A percentile compares a stretch with the other conserved stretches of the same genome.
phyloP scores from a whole-genome alignment of 768 basidiomycete species.

The Trametes meyenii region DNA sequence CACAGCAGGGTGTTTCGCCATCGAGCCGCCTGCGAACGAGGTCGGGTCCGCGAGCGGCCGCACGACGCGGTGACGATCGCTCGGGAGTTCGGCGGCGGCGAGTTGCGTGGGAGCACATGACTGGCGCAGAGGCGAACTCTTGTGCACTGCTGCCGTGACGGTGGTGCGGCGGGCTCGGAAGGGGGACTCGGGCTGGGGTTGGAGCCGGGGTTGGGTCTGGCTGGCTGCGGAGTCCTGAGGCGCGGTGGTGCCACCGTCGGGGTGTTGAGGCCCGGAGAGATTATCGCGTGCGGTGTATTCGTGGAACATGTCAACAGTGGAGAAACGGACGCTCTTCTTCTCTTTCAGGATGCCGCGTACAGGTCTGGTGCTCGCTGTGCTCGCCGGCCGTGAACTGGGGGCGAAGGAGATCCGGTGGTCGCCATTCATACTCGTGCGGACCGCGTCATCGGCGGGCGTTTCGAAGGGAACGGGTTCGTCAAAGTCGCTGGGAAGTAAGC shows the following conservation, averaged over 20 bases:
- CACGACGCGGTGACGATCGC: not conserved
- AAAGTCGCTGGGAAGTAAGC: constrained; percentile 6
- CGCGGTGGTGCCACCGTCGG: not conserved
- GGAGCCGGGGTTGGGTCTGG: not conserved
- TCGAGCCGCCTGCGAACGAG: constrained; percentile 12
- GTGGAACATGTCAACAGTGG: constrained; percentile 25
- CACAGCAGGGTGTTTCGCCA: constrained; percentile 32
- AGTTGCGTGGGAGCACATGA: constrained; percentile 3
- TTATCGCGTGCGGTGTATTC: constrained; percentile 16
- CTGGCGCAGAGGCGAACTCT: constrained; percentile 17
- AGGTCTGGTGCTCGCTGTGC: constrained; percentile 33
- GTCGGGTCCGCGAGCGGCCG: not conserved
- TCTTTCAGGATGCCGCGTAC: constrained; percentile 44
- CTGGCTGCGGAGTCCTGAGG: not conserved
- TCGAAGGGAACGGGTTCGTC: constrained; percentile 28
- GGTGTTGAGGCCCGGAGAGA: not conserved
- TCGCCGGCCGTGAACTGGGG: constrained; percentile 23
- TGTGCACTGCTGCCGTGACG: constrained; percentile 8
- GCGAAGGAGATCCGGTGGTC: constrained; percentile 23
- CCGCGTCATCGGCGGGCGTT: constrained; percentile 20
- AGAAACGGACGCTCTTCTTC: constrained; percentile 44
- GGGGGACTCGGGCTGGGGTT: not conserved
- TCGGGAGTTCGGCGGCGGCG: not conserved
- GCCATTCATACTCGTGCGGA: constrained; percentile 24
- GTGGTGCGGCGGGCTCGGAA: not conserved